These are phyloP conservation scores for Carex littledalei DNA, from an alignment of 176 grass and related monocot species.

Conservation along the genomic window DNA sequence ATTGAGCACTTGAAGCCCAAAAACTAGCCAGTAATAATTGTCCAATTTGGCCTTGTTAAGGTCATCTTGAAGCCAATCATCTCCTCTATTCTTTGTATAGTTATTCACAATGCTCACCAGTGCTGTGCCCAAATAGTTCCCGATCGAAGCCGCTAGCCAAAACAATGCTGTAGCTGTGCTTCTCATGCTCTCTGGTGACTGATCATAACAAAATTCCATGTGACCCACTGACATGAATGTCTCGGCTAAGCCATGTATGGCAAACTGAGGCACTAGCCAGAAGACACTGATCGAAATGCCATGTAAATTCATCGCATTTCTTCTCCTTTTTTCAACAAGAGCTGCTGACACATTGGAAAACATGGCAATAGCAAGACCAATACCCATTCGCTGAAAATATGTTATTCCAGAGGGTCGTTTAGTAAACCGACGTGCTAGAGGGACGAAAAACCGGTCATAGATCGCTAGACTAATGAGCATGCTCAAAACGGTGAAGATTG, in stretches of 20 bases:
- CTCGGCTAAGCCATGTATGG: slow-evolving; percentile 51
- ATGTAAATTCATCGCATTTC: slow-evolving; percentile 31
- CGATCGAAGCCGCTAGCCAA: slow-evolving; percentile 61
- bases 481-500: slow-evolving; percentile 45
- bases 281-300: slow-evolving; percentile 59
- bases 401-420: slow-evolving; percentile 57
- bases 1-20: slow-evolving; percentile 57
- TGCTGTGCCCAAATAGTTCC: slow-evolving; percentile 70
- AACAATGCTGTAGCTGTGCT: slow-evolving; percentile 73
- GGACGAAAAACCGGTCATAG: slow-evolving; percentile 66
- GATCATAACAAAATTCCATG: slow-evolving; percentile 90
- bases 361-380: slow-evolving; percentile 56
- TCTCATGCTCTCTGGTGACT: slow-evolving; percentile 79
- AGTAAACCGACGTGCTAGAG: slow-evolving; percentile 38
- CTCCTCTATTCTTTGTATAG: slow-evolving; percentile 39
- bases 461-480: slow-evolving; percentile 53
- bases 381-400: slow-evolving; percentile 69
- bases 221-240: slow-evolving; percentile 79
- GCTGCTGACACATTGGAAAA: slow-evolving; percentile 54
- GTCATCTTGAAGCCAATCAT: slow-evolving; percentile 92
- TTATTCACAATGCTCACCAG: slow-evolving; percentile 60
- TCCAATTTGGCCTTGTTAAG: slow-evolving; percentile 77
- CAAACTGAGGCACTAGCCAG: slow-evolving; percentile 53
- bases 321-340: slow-evolving; percentile 46
- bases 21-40: slow-evolving; percentile 79